A percentile compares a stretch with the other conserved stretches of the same genome.
Conservation (phyloP, 345 rosid genomes). For the Balakata baccata region DNA sequence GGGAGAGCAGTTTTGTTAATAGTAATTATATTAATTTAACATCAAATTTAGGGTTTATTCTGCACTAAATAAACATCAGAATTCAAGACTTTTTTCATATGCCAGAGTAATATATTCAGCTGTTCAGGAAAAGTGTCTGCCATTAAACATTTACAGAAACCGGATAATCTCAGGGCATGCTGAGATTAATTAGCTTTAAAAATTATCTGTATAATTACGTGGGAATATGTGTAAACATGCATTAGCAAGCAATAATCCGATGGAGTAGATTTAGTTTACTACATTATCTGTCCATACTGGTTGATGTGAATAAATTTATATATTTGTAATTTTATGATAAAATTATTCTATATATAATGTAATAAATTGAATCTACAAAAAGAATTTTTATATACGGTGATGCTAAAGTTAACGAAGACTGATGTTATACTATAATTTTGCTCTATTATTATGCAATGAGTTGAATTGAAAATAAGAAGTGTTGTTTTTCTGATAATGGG, state of each 20-base stretch:
- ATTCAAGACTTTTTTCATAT: not conserved
- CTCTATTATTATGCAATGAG: not conserved
- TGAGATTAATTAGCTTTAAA: not conserved
- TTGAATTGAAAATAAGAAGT: not conserved
- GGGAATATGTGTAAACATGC: not conserved
- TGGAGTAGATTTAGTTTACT: too few relatives aligned
- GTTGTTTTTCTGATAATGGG: not conserved
- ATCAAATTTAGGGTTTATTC: not conserved
- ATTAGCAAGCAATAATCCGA: too few relatives aligned
- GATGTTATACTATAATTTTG: not conserved
- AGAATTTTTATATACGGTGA: too few relatives aligned
- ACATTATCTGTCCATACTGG: too few relatives aligned
- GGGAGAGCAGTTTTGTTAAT: not conserved
- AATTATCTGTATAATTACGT: not conserved
- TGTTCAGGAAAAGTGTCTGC: not conserved
- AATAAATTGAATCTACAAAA: too few relatives aligned
- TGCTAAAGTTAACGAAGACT: too few relatives aligned
- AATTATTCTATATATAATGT: too few relatives aligned
- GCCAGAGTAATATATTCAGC: not conserved
- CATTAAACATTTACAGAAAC: not conserved
- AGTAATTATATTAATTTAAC: not conserved
- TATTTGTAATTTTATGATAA: too few relatives aligned
- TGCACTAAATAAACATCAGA: not conserved
- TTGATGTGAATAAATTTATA: too few relatives aligned
- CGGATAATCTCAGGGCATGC: not conserved